A percentile compares a stretch with the other conserved stretches of the same genome.
These are phyloP conservation scores for Fusarium sulawesiense DNA, from an alignment of 2,329 filamentous ascomycete genomes.

Conservation along the genomic window DNA sequence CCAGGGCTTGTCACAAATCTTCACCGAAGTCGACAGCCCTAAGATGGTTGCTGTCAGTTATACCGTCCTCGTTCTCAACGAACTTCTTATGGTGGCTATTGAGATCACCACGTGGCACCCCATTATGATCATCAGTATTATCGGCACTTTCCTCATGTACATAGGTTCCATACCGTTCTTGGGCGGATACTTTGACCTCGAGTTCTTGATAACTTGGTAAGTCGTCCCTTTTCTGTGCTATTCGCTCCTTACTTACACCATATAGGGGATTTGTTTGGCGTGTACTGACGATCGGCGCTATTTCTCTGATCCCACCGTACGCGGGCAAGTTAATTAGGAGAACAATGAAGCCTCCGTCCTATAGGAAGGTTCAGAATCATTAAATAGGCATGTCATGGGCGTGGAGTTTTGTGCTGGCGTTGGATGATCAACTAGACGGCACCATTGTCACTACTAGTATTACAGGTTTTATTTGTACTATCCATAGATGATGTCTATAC, in stretches of 20 bases:
- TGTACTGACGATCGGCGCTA: slow-evolving; percentile 79
- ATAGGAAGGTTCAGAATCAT: slow-evolving; percentile 87
- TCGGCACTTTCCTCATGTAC: slow-evolving; percentile 86
- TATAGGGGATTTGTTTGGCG: slow-evolving; percentile 87
- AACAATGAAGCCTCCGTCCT: slow-evolving; percentile 90
- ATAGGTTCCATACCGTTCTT: slow-evolving; percentile 87
- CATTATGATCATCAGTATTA: slow-evolving; percentile 85
- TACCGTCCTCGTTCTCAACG: slow-evolving; percentile 91
- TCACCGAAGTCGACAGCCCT: slow-evolving; percentile 79
- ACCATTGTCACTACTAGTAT: slow-evolving; percentile 27
- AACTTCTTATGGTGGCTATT: slow-evolving; percentile 96
- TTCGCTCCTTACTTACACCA: slow-evolving; percentile 28
- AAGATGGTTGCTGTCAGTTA: slow-evolving; percentile 92
- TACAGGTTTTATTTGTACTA: slow-evolving; percentile 24
- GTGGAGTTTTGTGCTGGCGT: slow-evolving; percentile 33
- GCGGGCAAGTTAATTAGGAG: slow-evolving; percentile 85
- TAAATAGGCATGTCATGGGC: slow-evolving; percentile 49
- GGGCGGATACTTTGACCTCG: slow-evolving; percentile 88
- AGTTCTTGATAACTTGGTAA: slow-evolving; percentile 77
- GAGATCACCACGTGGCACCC: slow-evolving; percentile 98
- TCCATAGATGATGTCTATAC: slow-evolving; percentile 26
- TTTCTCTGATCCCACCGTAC: slow-evolving; percentile 88
- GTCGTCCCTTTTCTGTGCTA: slow-evolving; percentile 42
- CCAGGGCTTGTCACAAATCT: slow-evolving; percentile 90
- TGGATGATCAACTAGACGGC: slow-evolving; percentile 38